A percentile compares a stretch with the other conserved stretches of the same genome.
phyloP scores from a whole-genome alignment of 164 flowering plant genomes.

The Macadamia tetraphylla region DNA sequence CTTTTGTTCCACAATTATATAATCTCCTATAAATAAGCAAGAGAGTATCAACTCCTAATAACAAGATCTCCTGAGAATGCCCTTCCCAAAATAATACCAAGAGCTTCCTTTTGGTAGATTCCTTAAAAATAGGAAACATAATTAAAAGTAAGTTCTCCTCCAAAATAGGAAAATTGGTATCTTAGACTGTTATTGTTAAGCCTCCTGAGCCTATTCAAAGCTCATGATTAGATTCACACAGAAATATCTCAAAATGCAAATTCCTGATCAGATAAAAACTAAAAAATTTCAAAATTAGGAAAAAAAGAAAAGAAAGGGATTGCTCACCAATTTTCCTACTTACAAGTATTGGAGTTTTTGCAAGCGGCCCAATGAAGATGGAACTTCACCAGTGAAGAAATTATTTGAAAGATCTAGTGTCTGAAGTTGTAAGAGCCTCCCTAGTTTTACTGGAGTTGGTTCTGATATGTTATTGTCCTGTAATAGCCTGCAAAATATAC shows the following conservation, averaged over 20 bases:
- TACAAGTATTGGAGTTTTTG: constrained; percentile 72
- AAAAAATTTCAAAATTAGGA: neutral
- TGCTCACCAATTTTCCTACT: constrained; percentile 19
- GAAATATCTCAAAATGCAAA: neutral
- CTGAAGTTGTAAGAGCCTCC: constrained; percentile 59
- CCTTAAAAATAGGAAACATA: too few species aligned
- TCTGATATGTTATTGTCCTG: constrained; percentile 87
- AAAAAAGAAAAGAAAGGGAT: neutral
- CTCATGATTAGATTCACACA: constrained; percentile 14
- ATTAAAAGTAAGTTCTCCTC: too few species aligned
- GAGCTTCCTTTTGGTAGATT: too few species aligned
- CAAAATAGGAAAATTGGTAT: too few species aligned
- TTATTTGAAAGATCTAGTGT: constrained; percentile 87
- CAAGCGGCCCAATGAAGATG: constrained; percentile 49
- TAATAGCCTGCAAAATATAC: constrained; percentile 48
- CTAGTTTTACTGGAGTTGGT: constrained; percentile 63
- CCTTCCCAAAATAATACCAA: too few species aligned
- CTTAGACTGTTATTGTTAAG: constrained; percentile 81
- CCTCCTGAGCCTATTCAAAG: constrained; percentile 53
- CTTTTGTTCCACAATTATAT: too few species aligned
- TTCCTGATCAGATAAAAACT: neutral
- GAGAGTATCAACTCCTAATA: too few species aligned
- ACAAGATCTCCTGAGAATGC: too few species aligned
- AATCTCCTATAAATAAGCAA: too few species aligned
- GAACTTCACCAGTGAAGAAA: constrained; percentile 53